A percentile compares a stretch with the other conserved stretches of the same genome.
phyloP scores from a whole-genome alignment of 2,329 filamentous ascomycete genomes.

The Shiraia sp. region DNA sequence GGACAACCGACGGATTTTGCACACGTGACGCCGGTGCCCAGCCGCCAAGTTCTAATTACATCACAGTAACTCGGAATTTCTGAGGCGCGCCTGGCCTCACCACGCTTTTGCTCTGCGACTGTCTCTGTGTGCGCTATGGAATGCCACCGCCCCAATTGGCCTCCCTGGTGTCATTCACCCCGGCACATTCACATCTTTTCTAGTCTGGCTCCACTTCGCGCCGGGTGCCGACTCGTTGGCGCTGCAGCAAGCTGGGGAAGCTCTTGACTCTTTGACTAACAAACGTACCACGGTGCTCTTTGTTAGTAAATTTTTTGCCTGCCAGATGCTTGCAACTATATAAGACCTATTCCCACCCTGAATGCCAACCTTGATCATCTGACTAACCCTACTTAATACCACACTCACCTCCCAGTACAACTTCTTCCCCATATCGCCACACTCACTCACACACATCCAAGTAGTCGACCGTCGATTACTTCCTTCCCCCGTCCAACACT shows the following conservation, averaged over 20 bases:
- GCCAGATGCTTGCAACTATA: constrained; percentile 27
- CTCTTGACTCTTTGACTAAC: constrained; percentile 37
- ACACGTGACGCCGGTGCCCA: too few species aligned
- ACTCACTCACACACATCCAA: constrained; percentile 4
- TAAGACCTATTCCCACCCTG: constrained; percentile 19
- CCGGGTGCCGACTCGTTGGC: constrained; percentile 30
- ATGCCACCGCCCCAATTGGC: constrained; percentile 13
- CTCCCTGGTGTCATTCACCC: constrained; percentile 26
- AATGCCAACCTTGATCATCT: constrained; percentile 11
- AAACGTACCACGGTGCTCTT: constrained; percentile 31
- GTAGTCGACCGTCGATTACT: constrained; percentile 11
- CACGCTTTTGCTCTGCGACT: constrained; percentile 25
- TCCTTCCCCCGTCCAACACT: constrained; percentile 8
- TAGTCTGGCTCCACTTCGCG: constrained; percentile 25
- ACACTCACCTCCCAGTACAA: constrained; percentile 11
- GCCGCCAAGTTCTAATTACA: background rate
- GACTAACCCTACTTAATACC: constrained; percentile 13
- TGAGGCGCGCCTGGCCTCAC: constrained; percentile 15
- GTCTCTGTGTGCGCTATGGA: constrained; percentile 19
- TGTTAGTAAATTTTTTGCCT: constrained; percentile 34
- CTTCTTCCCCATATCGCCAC: constrained; percentile 7
- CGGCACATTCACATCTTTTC: constrained; percentile 22
- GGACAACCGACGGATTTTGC: background rate
- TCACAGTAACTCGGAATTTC: constrained; percentile 5
- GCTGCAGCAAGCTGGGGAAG: constrained; percentile 29